Conservation (phyloP, 257 asterid species). For the Jacaranda mimosifolia region DNA sequence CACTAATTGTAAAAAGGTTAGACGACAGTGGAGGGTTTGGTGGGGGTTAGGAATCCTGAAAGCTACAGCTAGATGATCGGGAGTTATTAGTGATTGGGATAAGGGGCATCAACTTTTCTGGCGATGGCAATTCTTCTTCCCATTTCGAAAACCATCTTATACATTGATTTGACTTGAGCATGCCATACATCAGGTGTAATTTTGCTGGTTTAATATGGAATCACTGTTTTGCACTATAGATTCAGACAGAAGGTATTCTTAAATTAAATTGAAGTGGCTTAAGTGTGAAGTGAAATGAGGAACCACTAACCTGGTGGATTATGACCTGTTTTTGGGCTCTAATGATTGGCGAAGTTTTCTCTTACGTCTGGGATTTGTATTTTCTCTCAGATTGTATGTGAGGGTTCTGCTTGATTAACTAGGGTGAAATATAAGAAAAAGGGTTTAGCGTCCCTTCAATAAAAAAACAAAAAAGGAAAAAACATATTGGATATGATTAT, state of each 20-base stretch:
- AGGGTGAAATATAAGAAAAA: slow-evolving; percentile 54
- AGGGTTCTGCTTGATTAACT: slow-evolving; percentile 58
- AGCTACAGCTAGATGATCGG: too few species aligned
- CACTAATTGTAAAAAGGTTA: too few species aligned
- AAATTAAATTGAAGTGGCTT: slow-evolving; percentile 41
- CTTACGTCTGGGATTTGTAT: slow-evolving; percentile 50
- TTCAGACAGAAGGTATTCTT: slow-evolving; percentile 23
- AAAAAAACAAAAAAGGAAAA: slow-evolving; percentile 26
- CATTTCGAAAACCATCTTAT: too few species aligned
- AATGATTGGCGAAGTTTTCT: slow-evolving; percentile 51
- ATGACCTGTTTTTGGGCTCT: slow-evolving; percentile 43
- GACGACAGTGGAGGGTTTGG: too few species aligned
- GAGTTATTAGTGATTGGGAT: too few species aligned
- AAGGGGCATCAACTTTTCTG: too few species aligned
- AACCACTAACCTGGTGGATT: slow-evolving; percentile 49
- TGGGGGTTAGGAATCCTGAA: too few species aligned
- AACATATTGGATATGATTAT: slow-evolving; percentile 44
- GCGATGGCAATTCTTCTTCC: too few species aligned
- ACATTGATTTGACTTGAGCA: not conserved
- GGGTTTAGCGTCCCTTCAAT: slow-evolving; percentile 64
- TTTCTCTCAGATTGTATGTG: slow-evolving; percentile 60
- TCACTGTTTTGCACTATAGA: slow-evolving; percentile 34
- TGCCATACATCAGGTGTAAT: not conserved
- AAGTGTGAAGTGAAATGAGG: slow-evolving; percentile 47
- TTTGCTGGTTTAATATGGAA: not conserved